Conservation (phyloP, 345 rosid species). For the Cardiospermum halicacabum region DNA sequence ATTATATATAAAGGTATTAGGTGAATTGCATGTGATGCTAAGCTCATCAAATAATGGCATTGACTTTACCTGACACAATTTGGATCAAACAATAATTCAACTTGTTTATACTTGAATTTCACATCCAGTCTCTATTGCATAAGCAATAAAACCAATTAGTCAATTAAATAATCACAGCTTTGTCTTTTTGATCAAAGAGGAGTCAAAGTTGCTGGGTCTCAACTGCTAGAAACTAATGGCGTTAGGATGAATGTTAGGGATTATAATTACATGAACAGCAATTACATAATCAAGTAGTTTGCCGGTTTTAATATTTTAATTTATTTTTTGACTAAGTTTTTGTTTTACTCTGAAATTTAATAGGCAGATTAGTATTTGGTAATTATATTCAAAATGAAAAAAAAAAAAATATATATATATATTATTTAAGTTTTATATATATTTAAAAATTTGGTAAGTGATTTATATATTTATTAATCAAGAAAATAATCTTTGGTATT, state of each 20-base stretch:
- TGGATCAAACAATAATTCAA: neutral
- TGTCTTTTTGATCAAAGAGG: neutral
- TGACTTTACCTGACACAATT: neutral
- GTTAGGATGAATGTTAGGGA: neutral
- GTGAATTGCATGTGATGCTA: constrained; percentile 11
- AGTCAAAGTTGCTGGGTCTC: neutral
- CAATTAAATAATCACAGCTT: too few relatives aligned
- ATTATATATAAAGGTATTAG: constrained; percentile 2
- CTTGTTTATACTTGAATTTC: neutral
- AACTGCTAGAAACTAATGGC: neutral
- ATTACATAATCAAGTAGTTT: too few relatives aligned
- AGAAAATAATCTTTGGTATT: too few relatives aligned
- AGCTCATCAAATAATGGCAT: neutral
- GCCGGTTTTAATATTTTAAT: too few relatives aligned
- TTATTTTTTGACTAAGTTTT: too few relatives aligned
- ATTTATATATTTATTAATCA: too few relatives aligned
- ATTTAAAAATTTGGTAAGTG: too few relatives aligned
- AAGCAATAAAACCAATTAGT: neutral
- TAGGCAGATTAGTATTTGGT: too few relatives aligned
- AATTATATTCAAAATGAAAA: too few relatives aligned
- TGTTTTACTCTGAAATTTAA: too few relatives aligned
- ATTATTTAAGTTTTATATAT: too few relatives aligned
- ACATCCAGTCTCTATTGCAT: neutral
- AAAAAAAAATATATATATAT: too few relatives aligned
- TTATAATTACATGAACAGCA: neutral